Evolutionary conservation across 139 green algal genomes (phyloP), one percentile per base, ranked within the genome.

Genomic region (Deuterostichococcus epilithicus): DNA sequence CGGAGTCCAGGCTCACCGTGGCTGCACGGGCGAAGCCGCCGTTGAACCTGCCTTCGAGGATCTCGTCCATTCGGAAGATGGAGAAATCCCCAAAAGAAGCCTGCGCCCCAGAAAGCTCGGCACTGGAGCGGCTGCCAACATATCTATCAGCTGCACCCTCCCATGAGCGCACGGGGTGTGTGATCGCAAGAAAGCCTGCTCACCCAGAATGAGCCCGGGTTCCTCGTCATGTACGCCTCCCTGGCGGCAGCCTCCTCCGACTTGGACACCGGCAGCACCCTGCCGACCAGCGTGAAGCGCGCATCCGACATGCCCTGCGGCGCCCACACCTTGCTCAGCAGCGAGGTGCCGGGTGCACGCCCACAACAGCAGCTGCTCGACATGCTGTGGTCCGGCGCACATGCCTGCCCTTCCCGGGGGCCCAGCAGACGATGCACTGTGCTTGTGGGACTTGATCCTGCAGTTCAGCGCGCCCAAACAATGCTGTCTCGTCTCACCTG

Each of bases 161-260:
- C n/a, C n/a, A n/a, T n/a, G n/a, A n/a, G n/a, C n/a, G n/a, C n/a
- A n/a, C n/a, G n/a, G n/a, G n/a, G n/a, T n/a, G n/a, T n/a, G n/a
- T n/a, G n/a, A n/a, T n/a, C n/a, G n/a, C n/a, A n/a, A n/a, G n/a
- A n/a, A 88, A 85, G 94, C 94, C 72, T 63, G 10, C 96, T 92
- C 3, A 95, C 86, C 78, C 90, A 97, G 68, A 96, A 97, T 23
- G 89, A 89, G 42, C 88, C 76, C 5, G 92, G 90, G 78, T 97
- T 87, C 74, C 89, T 88, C 39, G 78, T 76, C 18, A 93, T 76
- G 84, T 89, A 96, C 4, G 80, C 30, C 42, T 86, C 81, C 32
- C 86, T 81, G 20, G 83, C 81, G 15, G 73, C 78, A 25, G 81
- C 69, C 25, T 63, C 44, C 38, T 92, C 87, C 2, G 30, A 70